Evolutionary conservation across 768 basidiomycete genomes (phyloP).

Genomic region (Lactarius indigo): DNA sequence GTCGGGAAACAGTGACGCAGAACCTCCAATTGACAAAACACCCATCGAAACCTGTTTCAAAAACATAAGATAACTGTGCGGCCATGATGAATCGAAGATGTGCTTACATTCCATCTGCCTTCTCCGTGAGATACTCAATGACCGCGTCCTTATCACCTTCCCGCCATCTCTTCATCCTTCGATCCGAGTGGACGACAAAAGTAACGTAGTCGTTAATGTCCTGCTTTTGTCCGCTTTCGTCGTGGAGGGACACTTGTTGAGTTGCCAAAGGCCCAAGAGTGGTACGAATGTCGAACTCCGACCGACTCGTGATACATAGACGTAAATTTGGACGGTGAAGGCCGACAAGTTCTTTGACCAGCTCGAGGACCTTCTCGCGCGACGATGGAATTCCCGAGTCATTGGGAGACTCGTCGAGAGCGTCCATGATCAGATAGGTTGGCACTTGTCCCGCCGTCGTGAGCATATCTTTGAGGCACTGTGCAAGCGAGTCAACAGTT

Average conservation of each 20-base stretch:
- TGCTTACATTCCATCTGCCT: too few species aligned
- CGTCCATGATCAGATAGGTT: not conserved
- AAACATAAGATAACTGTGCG: too few species aligned
- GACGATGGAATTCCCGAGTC: not conserved
- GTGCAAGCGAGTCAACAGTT: too few species aligned
- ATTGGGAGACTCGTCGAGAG: not conserved
- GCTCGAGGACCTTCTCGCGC: not conserved
- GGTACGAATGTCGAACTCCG: not conserved
- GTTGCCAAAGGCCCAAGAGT: not conserved
- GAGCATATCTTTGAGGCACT: too few species aligned
- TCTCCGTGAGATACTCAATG: too few species aligned
- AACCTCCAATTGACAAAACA: conserved; percentile 1
- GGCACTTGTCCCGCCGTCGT: too few species aligned
- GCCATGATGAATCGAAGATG: too few species aligned
- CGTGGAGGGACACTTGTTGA: not conserved
- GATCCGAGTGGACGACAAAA: too few species aligned
- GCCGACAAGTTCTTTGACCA: not conserved
- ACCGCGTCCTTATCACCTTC: too few species aligned
- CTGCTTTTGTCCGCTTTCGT: too few species aligned
- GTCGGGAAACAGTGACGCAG: conserved; percentile 1
- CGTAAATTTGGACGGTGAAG: not conserved
- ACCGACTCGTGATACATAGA: not conserved
- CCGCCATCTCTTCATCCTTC: too few species aligned
- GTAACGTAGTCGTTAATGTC: too few species aligned
- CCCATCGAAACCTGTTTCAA: conserved; percentile 5